A percentile compares a stretch with the other conserved stretches of the same genome.
Evolutionary conservation across 140 eudicot species (phyloP).

Genomic region (Erigeron philadelphicus): DNA sequence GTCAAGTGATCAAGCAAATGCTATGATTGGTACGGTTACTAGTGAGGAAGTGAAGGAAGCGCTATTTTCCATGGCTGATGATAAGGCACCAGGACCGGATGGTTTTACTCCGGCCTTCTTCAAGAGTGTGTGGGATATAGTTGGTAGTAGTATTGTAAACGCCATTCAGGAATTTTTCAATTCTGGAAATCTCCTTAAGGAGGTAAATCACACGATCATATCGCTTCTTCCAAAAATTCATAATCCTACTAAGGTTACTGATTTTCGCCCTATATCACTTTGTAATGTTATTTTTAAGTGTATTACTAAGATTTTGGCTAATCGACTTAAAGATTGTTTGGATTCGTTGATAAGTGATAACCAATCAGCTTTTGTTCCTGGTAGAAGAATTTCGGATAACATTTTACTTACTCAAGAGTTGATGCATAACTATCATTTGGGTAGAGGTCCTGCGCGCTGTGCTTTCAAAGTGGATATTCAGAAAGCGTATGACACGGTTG

Average conservation of each 20-base stretch:
- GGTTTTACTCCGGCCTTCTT: background rate
- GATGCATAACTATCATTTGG: no score
- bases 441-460: no score
- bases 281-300: background rate
- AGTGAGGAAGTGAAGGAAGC: background rate
- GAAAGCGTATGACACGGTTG: no score
- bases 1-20: background rate
- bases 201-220: background rate
- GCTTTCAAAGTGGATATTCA: no score
- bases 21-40: background rate
- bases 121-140: background rate
- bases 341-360: no score
- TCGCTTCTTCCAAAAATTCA: background rate
- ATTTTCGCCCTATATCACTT: background rate
- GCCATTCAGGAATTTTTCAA: background rate
- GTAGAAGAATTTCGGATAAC: no score
- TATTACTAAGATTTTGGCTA: no score
- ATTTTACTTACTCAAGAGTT: no score
- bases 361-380: no score
- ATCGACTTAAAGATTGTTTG: no score
- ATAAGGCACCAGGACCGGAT: background rate
- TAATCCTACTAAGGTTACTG: background rate
- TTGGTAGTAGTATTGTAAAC: background rate
- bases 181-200: background rate
- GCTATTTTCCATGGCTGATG: background rate